Evolutionary conservation across 2,329 filamentous ascomycete species (phyloP), one percentile per base, ranked within the genome.

Genomic region (Cladosporium velox): DNA sequence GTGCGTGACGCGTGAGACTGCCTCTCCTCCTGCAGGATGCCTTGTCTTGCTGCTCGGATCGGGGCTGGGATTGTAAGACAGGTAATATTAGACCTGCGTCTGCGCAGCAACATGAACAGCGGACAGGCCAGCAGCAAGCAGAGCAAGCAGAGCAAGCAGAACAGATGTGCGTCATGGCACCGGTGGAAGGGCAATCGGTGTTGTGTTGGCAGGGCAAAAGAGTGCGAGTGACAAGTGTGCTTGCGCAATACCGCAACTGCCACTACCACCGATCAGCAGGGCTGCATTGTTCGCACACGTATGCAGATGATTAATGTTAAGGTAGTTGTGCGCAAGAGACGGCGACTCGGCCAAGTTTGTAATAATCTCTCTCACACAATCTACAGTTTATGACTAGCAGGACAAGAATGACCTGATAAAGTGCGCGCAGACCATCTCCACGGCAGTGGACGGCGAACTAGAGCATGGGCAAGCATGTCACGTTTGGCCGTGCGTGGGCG

Each of bases 401-500:
- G 11, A 30, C 49, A 30, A 30, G 12, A 26, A 30, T 30, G 28
- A 30, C 34, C 3, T 14, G 34, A 35, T 35, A 55, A 21, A 32
- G 41, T 47, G 52, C 52, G 52, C 52, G 52, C 52, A 55, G 52
- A 24, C 52, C 52, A 55, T 55, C 52, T 55, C 52, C 52, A 55
- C 52, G 52, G 52, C 52, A 55, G 52, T 55, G 52, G 34, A 6
- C 52, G 52, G 52, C 52, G 41, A 47, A 47, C 41, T 47, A 47
- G 41, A 47, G 41, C 52, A 30, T 30, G 28, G 28, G 28, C 28
- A 30, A 30, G 28, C 28, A 55, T 55, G 52, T 55, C 52, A 34
- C 52, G n/a, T 28, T 11, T 54, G 30, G 51, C 49, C 52, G 52
- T 55, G 52, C 51, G 34, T n/a, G 15, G 15, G 6, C 26, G 52